phyloP scores from a whole-genome alignment of 805 yeast species.

The Candida ponderosae region DNA sequence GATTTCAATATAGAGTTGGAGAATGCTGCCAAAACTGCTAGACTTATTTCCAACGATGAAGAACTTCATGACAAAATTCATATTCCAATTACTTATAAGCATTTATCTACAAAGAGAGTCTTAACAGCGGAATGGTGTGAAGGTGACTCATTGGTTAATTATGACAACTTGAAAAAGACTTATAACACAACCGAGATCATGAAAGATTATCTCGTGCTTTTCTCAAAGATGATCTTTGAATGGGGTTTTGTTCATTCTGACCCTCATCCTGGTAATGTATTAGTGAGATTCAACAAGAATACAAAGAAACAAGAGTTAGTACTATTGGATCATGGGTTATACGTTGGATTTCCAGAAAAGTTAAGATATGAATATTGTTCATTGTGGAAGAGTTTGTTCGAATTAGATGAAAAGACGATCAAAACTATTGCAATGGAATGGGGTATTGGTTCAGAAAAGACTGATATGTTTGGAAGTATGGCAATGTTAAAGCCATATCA shows the following conservation, averaged over 20 bases:
- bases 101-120: constrained; percentile 40
- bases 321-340: constrained; percentile 69
- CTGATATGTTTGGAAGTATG: constrained; percentile 54
- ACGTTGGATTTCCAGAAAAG: constrained; percentile 41
- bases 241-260: constrained; percentile 65
- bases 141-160: constrained; percentile 50
- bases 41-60: constrained; percentile 33
- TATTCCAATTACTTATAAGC: constrained; percentile 45
- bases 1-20: constrained; percentile 49
- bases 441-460: constrained; percentile 57
- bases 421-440: constrained; percentile 43
- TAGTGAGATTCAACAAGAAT: constrained; percentile 35
- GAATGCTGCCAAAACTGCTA: constrained; percentile 38
- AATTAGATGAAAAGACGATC: constrained; percentile 40
- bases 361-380: constrained; percentile 50
- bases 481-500: constrained; percentile 41
- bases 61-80: constrained; percentile 35
- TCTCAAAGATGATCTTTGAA: constrained; percentile 48
- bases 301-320: constrained; percentile 44
- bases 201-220: constrained; percentile 39
- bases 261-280: constrained; percentile 76
- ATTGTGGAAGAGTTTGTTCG: constrained; percentile 58
- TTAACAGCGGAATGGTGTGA: constrained; percentile 72
- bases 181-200: constrained; percentile 32
- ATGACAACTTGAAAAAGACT: constrained; percentile 29